Evolutionary conservation across 768 basidiomycete genomes (phyloP).

Genomic region (Pleurotus platypus): DNA sequence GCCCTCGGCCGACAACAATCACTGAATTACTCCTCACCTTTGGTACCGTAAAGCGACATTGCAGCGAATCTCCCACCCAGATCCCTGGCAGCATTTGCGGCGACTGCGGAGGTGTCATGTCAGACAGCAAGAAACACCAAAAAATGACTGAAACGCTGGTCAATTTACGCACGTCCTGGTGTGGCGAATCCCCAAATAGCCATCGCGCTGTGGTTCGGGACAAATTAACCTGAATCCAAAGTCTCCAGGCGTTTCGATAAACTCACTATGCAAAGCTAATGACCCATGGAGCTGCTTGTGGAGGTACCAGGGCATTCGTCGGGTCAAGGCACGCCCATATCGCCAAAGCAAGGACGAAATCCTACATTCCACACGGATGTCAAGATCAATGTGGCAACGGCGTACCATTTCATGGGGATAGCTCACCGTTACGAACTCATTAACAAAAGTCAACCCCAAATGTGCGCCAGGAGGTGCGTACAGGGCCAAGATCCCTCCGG

Average conservation of each 20-base stretch:
- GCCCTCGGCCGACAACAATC: background rate
- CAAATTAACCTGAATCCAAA: background rate
- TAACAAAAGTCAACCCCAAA: slow-evolving; percentile 44
- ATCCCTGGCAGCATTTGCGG: slow-evolving; percentile 67
- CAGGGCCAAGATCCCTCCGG: slow-evolving; percentile 51
- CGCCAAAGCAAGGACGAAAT: slow-evolving; percentile 44
- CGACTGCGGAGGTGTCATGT: slow-evolving; percentile 29
- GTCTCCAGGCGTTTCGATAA: background rate
- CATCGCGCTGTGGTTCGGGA: slow-evolving; percentile 35
- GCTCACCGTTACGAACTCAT: slow-evolving; percentile 54
- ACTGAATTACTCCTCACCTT: slow-evolving; percentile 21
- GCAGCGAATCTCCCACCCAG: slow-evolving; percentile 58
- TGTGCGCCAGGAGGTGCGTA: slow-evolving; percentile 41
- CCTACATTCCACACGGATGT: slow-evolving; percentile 20
- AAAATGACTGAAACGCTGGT: background rate
- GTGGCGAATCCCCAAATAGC: slow-evolving; percentile 61
- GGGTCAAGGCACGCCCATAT: slow-evolving; percentile 56
- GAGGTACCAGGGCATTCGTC: slow-evolving; percentile 55
- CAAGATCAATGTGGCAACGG: no score
- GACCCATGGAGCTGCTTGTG: slow-evolving; percentile 44
- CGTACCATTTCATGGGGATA: background rate
- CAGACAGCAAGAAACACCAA: background rate
- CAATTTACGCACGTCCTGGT: slow-evolving; percentile 35
- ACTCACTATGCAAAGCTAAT: slow-evolving; percentile 60
- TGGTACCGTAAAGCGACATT: slow-evolving; percentile 57